phyloP scores from a whole-genome alignment of 2,329 filamentous ascomycete genomes.

The Cytospora piceicola region DNA sequence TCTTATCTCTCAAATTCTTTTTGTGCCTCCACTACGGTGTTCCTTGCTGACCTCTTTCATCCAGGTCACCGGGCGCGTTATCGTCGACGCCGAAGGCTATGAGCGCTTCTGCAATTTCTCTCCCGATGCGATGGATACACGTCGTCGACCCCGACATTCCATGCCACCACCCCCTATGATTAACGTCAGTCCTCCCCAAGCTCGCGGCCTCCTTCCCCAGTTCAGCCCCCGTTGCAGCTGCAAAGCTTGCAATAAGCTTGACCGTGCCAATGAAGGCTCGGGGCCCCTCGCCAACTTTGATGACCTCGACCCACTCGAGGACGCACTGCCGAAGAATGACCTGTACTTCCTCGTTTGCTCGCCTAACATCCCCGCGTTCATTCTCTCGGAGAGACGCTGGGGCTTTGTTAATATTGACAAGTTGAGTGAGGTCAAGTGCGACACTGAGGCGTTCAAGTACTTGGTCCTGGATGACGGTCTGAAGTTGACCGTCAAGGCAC shows the following conservation, averaged over 20 bases:
- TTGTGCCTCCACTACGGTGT: background rate
- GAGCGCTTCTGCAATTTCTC: constrained; percentile 40
- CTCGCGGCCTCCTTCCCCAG: constrained; percentile 45
- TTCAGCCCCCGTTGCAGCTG: constrained; percentile 49
- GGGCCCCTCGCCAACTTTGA: constrained; percentile 47
- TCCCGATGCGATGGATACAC: constrained; percentile 32
- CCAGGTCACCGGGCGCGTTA: constrained; percentile 46
- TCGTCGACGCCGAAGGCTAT: constrained; percentile 49
- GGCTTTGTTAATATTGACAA: constrained; percentile 46
- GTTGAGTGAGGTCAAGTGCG: constrained; percentile 46
- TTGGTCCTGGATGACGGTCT: constrained; percentile 54
- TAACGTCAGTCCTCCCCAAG: constrained; percentile 12
- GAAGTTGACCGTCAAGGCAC: constrained; percentile 51
- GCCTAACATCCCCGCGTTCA: constrained; percentile 52
- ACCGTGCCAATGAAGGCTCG: constrained; percentile 32
- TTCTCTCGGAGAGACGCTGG: constrained; percentile 51
- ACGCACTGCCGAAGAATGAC: constrained; percentile 45
- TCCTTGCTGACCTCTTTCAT: background rate
- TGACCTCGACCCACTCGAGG: constrained; percentile 42
- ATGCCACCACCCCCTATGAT: background rate
- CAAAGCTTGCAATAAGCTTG: constrained; percentile 38
- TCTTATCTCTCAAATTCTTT: background rate
- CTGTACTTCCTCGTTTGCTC: constrained; percentile 50
- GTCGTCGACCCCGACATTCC: background rate
- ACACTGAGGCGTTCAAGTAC: constrained; percentile 54